Evolutionary conservation across 176 grass and related monocot species (phyloP), one percentile per base, ranked within the genome.

Genomic region (Neostapfia colusana): DNA sequence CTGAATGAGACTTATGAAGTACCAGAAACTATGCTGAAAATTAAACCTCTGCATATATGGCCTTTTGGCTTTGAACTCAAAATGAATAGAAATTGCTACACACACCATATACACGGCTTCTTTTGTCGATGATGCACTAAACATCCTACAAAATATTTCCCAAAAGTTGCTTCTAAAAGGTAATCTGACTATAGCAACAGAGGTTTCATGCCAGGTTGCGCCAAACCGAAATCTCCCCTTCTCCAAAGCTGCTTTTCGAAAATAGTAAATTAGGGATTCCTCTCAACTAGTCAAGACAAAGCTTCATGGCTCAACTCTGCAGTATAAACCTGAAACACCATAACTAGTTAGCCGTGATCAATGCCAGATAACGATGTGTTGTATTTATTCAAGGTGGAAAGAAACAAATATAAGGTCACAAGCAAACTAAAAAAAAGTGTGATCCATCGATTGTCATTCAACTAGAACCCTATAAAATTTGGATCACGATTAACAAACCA

Each of bases 311-410:
- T 75, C 59, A 76, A 88, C 60, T 68, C 81, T 76, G 71, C 15
- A 59, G 82, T 81, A 81, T 77, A 81, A 71, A 77, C 87, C 87
- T 89, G 77, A 72, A 81, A 85, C 24, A 72, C 6, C 17, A 7
- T 10, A 81, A 18, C 11, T 34, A 14, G 62, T 74, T 36, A 75
- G 48, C n/a, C 15, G 36, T 43, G 64, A 15, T 43, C 8, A 56
- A 79, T 37, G 20, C 11, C 16, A 35, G 38, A 64, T 64, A 8
- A 67, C 23, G 0, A 72, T 21, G 34, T 65, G 45, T 4, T 21
- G 17, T 37, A 23, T 20, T 57, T 72, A 36, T n/a, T 21, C 12
- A 27, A 13, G 6, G 55, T 18, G 24, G 41, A 82, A 65, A n/a
- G 4, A 59, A 58, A 53, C 20, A 67, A 67, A 78, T 51, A 42